These are phyloP conservation scores for Skeletonema tropicum DNA, from an alignment of 108 stramenopile species.

Conservation along the genomic window DNA sequence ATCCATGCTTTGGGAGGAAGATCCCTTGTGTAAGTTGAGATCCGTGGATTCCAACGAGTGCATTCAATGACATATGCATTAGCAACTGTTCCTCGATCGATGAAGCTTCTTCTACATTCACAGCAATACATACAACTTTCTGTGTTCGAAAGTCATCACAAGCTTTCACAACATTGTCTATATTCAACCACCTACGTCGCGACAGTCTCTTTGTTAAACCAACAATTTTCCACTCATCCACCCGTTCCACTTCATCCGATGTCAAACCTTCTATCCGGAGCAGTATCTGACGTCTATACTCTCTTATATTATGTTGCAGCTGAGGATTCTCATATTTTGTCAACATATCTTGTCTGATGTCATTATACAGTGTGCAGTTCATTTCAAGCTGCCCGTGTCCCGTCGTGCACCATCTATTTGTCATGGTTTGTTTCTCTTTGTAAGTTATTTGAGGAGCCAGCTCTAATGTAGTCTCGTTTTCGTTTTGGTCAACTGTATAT, in stretches of 20 bases:
- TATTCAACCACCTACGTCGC: conserved; percentile 23
- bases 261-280: neutral
- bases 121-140: conserved; percentile 30
- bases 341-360: neutral
- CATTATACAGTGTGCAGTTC: neutral
- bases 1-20: conserved; percentile 14
- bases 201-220: conserved; percentile 20
- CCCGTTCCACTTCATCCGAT: neutral
- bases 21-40: conserved; percentile 32
- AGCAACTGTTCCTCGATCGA: conserved; percentile 17
- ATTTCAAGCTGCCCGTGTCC: neutral
- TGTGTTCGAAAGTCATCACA: neutral
- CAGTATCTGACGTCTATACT: conserved; percentile 8
- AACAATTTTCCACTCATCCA: conserved; percentile 30
- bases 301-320: neutral
- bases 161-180: neutral
- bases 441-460: neutral
- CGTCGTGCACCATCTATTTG: neutral
- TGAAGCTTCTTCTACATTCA: conserved; percentile 32
- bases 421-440: neutral
- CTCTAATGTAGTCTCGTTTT: neutral
- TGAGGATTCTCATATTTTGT: neutral
- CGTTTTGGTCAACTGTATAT: neutral
- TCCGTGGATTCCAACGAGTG: conserved; percentile 43
- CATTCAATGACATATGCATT: conserved; percentile 29